These are phyloP conservation scores for Stachybotrys chlorohalonatus DNA, from an alignment of 2,329 filamentous ascomycete species.

Conservation along the genomic window DNA sequence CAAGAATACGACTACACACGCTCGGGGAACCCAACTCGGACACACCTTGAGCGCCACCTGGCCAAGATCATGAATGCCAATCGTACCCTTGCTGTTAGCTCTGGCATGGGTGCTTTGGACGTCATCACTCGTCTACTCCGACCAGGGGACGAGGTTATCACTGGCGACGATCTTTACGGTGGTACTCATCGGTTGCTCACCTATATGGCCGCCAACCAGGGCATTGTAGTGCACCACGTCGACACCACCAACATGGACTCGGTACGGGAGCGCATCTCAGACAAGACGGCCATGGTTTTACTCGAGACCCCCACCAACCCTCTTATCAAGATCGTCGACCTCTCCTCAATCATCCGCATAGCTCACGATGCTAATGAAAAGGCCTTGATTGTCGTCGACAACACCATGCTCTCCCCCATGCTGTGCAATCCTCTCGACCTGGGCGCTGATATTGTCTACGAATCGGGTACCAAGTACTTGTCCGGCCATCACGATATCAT, in stretches of 20 bases:
- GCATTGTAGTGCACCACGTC: constrained; percentile 91
- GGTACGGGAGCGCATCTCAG: constrained; percentile 58
- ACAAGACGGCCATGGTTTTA: constrained; percentile 89
- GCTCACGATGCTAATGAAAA: constrained; percentile 70
- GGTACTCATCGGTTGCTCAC: constrained; percentile 90
- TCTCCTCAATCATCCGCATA: constrained; percentile 66
- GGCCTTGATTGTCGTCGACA: constrained; percentile 86
- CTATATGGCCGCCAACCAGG: constrained; percentile 80
- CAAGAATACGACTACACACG: constrained; percentile 97
- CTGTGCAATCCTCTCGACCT: constrained; percentile 89
- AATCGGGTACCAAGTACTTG: constrained; percentile 95
- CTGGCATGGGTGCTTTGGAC: constrained; percentile 94
- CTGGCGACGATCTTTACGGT: constrained; percentile 93
- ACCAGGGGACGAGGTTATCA: constrained; percentile 93
- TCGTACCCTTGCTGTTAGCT: constrained; percentile 85
- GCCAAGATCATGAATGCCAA: constrained; percentile 98
- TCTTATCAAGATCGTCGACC: constrained; percentile 94
- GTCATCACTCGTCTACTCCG: constrained; percentile 87
- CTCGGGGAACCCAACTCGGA: constrained; percentile 92
- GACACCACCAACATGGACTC: constrained; percentile 76
- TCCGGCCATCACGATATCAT: constrained; percentile 98
- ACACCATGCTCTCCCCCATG: constrained; percentile 97
- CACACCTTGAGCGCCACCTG: constrained; percentile 89
- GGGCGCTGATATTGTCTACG: constrained; percentile 92
- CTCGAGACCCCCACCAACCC: constrained; percentile 97